Evolutionary conservation across 2,329 filamentous ascomycete species (phyloP), one percentile per base, ranked within the genome.

Genomic region (Aureobasidium lini): DNA sequence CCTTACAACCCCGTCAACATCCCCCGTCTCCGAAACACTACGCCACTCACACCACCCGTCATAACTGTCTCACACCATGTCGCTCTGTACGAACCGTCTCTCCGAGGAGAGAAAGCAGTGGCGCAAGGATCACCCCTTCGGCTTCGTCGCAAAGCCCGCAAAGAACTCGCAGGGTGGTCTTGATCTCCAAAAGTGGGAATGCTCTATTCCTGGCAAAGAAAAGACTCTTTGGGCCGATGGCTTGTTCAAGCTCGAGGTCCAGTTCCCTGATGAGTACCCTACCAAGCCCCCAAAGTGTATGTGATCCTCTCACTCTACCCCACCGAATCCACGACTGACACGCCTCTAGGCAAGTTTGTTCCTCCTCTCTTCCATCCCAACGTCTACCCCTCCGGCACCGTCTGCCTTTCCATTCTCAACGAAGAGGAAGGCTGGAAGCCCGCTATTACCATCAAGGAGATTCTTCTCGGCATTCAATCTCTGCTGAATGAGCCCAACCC

Each of bases 351-450:
- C 85, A 96, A 96, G 82, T 99, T 99, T 71, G 84, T 87, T 0
- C 94, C 94, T 11, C 93, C 94, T 23, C 84, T 99, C 42, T 99
- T 99, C 78, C 94, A 99, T 71, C 94, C 94, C 0, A 99, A 99
- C 73, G 94, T 99, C 66, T 99, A 99, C 72, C 94, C 94, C 0
- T 97, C 93, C 0, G 95, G 94, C 66, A 99, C 94, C 49, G 94
- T 99, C 63, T 99, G 94, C 71, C 82, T 99, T 23, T 96, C 90
- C 31, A 99, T 99, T 66, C 77, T 99, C 65, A 99, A 97, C 76
- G 95, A 99, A 73, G 94, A 99, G 68, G 94, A 99, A 73, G 92
- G 89, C 6, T 99, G 95, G 94, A 95, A 95, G 74, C 95, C 94
- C 1, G 93, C 94, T 6, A 99, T 99, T 69, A 99, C 94, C 0